A percentile compares a stretch with the other conserved stretches of the same genome.
Evolutionary conservation across 148 eudicot species (phyloP).

Genomic region (Nyssa sinensis): DNA sequence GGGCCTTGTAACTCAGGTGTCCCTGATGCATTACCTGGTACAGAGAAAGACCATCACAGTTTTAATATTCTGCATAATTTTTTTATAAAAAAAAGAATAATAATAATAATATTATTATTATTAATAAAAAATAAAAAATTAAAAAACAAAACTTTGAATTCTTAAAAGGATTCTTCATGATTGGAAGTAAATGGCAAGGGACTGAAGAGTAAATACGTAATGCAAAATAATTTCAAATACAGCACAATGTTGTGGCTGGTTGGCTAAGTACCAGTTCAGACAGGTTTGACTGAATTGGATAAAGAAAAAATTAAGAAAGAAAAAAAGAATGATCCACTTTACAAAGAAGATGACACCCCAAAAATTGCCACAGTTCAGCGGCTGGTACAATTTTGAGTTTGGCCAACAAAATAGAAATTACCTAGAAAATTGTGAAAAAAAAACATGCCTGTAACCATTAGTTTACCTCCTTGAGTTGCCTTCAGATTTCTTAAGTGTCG

Average conservation of each 20-base stretch:
- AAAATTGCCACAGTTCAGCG: not conserved
- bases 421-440: not conserved
- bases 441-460: not conserved
- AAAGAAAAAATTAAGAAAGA: too few relatives aligned
- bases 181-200: not conserved
- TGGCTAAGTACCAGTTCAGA: too few relatives aligned
- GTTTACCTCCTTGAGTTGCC: conserved; percentile 34
- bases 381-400: not conserved
- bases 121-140: not conserved
- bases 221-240: too few relatives aligned
- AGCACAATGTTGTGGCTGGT: too few relatives aligned
- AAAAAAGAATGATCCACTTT: too few relatives aligned
- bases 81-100: too few relatives aligned
- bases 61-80: too few relatives aligned
- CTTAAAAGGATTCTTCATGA: not conserved
- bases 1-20: conserved; percentile 47
- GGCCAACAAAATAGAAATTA: not conserved
- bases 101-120: too few relatives aligned
- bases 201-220: not conserved
- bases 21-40: conserved; percentile 34
- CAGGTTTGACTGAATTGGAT: too few relatives aligned
- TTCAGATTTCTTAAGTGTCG: conserved; percentile 21
- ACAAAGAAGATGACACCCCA: too few relatives aligned
- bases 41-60: not conserved
- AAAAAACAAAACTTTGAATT: not conserved